A percentile compares a stretch with the other conserved stretches of the same genome.
phyloP scores from a whole-genome alignment of 768 basidiomycete genomes.

The Termitomyces sp. region DNA sequence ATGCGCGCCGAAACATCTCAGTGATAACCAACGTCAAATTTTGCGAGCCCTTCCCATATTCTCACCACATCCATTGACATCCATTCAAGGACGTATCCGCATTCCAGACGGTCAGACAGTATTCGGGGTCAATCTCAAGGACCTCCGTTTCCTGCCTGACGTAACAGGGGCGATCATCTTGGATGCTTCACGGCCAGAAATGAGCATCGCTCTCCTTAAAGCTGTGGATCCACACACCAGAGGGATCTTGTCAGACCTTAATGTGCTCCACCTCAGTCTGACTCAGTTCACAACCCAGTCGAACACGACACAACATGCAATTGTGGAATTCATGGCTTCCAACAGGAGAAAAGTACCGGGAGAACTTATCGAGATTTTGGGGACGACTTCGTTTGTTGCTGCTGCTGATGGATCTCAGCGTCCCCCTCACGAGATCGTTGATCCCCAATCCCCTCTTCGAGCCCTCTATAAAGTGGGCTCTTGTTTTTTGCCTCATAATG shows the following conservation, averaged over 20 bases:
- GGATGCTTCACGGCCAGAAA: conserved; percentile 15
- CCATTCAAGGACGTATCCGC: background rate
- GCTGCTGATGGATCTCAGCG: conserved; percentile 15
- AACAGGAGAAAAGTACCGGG: conserved; percentile 22
- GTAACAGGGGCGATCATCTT: conserved; percentile 21
- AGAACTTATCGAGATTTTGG: conserved; percentile 20
- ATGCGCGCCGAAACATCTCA: background rate
- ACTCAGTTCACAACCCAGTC: conserved; percentile 27
- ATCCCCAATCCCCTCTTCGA: conserved; percentile 28
- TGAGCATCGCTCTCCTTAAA: conserved; percentile 18
- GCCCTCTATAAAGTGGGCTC: conserved; percentile 20
- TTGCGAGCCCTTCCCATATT: conserved; percentile 6
- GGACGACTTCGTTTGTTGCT: conserved; percentile 23
- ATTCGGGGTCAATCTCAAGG: conserved; percentile 6
- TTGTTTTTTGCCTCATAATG: conserved; percentile 12
- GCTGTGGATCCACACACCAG: conserved; percentile 20
- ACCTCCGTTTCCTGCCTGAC: conserved; percentile 27
- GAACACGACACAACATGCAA: conserved; percentile 18
- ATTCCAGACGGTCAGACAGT: conserved; percentile 4
- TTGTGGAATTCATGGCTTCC: conserved; percentile 25
- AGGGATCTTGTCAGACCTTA: conserved; percentile 15
- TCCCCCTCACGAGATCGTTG: conserved; percentile 24
- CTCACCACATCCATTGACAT: background rate
- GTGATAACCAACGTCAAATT: conserved; percentile 1
- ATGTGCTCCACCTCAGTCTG: conserved; percentile 24